phyloP scores from a whole-genome alignment of 1,284 basidiomycete species.

The Naganishia sp. region DNA sequence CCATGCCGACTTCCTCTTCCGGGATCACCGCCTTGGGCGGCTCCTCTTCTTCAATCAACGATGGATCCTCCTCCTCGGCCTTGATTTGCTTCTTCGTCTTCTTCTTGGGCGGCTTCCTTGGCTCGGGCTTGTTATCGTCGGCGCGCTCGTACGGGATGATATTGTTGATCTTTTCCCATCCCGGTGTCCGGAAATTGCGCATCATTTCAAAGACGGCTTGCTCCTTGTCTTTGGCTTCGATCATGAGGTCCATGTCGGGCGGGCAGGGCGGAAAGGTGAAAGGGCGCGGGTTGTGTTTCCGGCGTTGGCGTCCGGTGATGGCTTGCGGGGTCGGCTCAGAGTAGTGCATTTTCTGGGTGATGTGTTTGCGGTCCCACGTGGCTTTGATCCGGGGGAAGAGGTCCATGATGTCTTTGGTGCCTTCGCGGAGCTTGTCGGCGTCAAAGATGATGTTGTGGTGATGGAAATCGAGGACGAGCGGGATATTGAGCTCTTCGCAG shows the following conservation, averaged over 20 bases:
- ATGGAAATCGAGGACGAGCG: slow-evolving; percentile 46
- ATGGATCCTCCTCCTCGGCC: slow-evolving; percentile 33
- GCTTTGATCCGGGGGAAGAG: slow-evolving; percentile 71
- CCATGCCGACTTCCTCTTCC: slow-evolving; percentile 34
- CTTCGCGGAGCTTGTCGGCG: slow-evolving; percentile 55
- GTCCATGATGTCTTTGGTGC: slow-evolving; percentile 43
- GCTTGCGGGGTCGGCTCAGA: slow-evolving; percentile 59
- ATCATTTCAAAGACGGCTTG: slow-evolving; percentile 81
- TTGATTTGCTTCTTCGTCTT: slow-evolving; percentile 34
- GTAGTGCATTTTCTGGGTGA: slow-evolving; percentile 84
- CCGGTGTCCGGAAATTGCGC: slow-evolving; percentile 31
- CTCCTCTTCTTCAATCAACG: slow-evolving; percentile 26
- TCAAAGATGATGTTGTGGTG: slow-evolving; percentile 36
- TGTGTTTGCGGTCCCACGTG: slow-evolving; percentile 73
- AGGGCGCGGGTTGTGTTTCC: slow-evolving; percentile 35
- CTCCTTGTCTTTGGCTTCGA: slow-evolving; percentile 66
- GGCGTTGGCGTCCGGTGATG: slow-evolving; percentile 32
- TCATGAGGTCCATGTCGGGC: slow-evolving; percentile 83
- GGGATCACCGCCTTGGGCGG: slow-evolving; percentile 25
- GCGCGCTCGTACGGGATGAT: slow-evolving; percentile 32
- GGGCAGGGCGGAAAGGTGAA: slow-evolving; percentile 49
- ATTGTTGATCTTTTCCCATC: slow-evolving; percentile 35
- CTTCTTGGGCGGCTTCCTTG: slow-evolving; percentile 31
- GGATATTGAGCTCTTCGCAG: slow-evolving; percentile 77
- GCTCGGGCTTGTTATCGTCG: slow-evolving; percentile 35